Conservation (phyloP, 1,284 basidiomycete species). For the Psilocybe mexicana region DNA sequence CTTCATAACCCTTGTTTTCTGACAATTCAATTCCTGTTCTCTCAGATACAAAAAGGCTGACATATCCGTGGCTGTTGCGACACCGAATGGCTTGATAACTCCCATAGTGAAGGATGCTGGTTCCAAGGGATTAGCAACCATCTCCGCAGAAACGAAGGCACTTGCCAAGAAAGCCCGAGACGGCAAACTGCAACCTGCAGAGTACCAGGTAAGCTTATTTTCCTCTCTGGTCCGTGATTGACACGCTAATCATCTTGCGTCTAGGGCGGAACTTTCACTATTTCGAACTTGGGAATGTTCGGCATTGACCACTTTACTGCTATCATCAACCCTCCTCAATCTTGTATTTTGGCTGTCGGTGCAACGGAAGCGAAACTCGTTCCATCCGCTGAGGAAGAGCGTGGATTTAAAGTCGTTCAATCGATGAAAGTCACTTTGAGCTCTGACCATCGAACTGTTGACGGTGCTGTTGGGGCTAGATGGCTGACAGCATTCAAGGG, state of each 20-base stretch:
- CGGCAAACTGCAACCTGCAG: slow-evolving; percentile 92
- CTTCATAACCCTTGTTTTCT: neutral
- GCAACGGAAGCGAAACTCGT: slow-evolving; percentile 87
- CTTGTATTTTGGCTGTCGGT: slow-evolving; percentile 96
- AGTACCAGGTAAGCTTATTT: slow-evolving; percentile 78
- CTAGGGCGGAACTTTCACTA: slow-evolving; percentile 96
- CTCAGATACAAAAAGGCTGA: slow-evolving; percentile 93
- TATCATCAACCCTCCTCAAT: slow-evolving; percentile 99
- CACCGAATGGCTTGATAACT: slow-evolving; percentile 94
- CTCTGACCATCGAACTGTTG: slow-evolving; percentile 94
- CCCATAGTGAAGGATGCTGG: slow-evolving; percentile 96
- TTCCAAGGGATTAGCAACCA: slow-evolving; percentile 87
- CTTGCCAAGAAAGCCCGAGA: slow-evolving; percentile 95
- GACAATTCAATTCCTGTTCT: slow-evolving; percentile 9
- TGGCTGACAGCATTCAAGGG: slow-evolving; percentile 96
- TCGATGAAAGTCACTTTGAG: slow-evolving; percentile 97
- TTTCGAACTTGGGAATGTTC: slow-evolving; percentile 99
- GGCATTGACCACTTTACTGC: slow-evolving; percentile 96
- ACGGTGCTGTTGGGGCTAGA: slow-evolving; percentile 88
- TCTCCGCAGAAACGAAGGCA: slow-evolving; percentile 90
- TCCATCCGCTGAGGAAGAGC: slow-evolving; percentile 85
- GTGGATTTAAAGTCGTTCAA: slow-evolving; percentile 89
- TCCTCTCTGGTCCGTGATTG: neutral
- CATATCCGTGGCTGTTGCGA: slow-evolving; percentile 96
- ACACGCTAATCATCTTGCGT: neutral